Conservation (phyloP, 2,329 filamentous ascomycete genomes). For the Teratosphaeria gauchensis region DNA sequence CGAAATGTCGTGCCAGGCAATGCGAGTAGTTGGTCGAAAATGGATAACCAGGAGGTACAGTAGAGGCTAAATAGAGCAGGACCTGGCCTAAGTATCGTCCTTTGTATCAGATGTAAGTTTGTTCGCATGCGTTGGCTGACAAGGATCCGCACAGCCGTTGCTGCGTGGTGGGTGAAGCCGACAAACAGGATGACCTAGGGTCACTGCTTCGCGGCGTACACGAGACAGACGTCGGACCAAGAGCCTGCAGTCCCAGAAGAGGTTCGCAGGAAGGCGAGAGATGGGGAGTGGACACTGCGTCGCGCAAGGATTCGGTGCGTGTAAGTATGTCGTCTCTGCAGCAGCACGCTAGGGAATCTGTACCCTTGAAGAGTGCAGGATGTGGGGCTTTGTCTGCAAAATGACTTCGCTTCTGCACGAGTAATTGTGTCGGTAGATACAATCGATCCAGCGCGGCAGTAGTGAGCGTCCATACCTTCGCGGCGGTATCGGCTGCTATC, state of each 20-base stretch:
- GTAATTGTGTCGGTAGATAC: neutral
- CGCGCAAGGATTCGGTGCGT: neutral
- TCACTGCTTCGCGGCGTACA: neutral
- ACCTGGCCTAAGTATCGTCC: neutral
- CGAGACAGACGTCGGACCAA: neutral
- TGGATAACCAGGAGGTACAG: neutral
- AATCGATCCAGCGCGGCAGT: neutral
- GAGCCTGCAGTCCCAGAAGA: neutral
- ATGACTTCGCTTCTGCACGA: neutral
- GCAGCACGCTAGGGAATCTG: neutral
- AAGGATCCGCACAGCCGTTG: neutral
- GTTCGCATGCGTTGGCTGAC: slow-evolving; percentile 4
- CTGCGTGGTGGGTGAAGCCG: slow-evolving; percentile 3
- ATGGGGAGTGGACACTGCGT: neutral
- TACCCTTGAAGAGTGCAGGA: neutral
- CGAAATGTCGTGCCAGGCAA: neutral
- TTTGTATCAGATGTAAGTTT: neutral
- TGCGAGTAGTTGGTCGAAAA: neutral
- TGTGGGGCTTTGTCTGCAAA: neutral
- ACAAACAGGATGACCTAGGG: neutral
- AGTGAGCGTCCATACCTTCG: neutral
- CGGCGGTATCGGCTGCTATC: neutral
- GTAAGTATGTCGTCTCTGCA: neutral
- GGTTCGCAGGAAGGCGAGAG: neutral
- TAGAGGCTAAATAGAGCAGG: neutral